Base-by-base conservation (phyloP, 139 green algal species). In the Chlamydomonas sp. region DNA sequence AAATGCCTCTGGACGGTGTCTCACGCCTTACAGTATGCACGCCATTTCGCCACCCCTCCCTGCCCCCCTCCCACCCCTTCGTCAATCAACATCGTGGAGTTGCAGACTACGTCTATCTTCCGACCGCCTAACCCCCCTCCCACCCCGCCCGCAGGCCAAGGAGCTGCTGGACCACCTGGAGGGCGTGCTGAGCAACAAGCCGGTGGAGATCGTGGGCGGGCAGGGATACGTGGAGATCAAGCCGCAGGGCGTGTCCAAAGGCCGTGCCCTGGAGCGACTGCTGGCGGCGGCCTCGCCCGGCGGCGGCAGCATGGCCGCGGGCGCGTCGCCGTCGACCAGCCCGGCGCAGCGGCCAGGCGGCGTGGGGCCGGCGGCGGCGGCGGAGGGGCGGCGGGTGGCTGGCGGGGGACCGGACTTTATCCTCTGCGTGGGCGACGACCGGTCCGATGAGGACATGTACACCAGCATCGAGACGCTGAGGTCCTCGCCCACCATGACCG, bases 361-460 rank as follows among this genome's bases (percentile, higher is more conserved):
- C 67, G 63, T 63, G 64, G 63, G 20, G 62, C 78, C 71, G 78
- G 68, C 77, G 20, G 69, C 76, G 14, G 75, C 90, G 69, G 83
- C 82, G 57, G 17, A 17, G 8, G 61, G 78, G 78, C 20, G 12
- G 20, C 6, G 12, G 57, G 71, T 58, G 0, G 68, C 60, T 77
- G 66, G 62, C 57, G 78, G 31, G 78, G 78, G 69, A 9, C 94
- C 94, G 5, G 96, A 98, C 87, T 98, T 99, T 86, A 94, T 99
- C 86, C 92, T 99, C 73, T 99, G 97, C 89, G 95, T 99, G 57
- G 98, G 98, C n/a, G 97, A 99, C 90, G 98, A 99, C 93, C 88
- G 95, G n/a, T 97, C 91, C 31, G 98, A 99, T 81, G 98, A 99
- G 92, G 97, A 99, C 88, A 99, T 99, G 98, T 99, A 99, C 91